Base-by-base conservation (phyloP, 2,329 filamentous ascomycete species). In the Sporothrix variecibatus region DNA sequence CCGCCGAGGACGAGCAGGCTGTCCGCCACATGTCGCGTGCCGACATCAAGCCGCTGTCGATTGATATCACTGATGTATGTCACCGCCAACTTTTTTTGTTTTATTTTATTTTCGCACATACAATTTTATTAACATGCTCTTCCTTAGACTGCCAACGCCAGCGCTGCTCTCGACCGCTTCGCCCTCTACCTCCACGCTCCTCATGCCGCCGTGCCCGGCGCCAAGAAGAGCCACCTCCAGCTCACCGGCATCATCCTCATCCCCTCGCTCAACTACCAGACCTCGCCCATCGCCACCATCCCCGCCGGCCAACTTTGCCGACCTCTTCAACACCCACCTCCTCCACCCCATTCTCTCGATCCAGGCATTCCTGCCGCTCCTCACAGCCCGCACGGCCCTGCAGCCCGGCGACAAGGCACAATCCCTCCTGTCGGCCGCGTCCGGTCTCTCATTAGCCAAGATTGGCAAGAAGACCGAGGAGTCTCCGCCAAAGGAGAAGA, bases 301-400 rank as follows among this genome's bases (percentile, higher is more conserved):
- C 75, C 90, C 93, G 7, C 91, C 94, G 0, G 93, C 93, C 40
- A 91, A 90, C 78, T 96, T 97, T 85, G 93, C 94, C 76, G 94
- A 98, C 80, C 92, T 94, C 46, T 90, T 98, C 81, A 97, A 98
- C 82, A 95, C 94, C 20, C 95, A 97, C 79, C 88, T 99, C 15
- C 88, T 98, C 72, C 93, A 94, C 74, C 95, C 95, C 1, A 94
- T 98, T 77, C 88, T 97, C 71, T 94, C 93, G 5, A 91, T 95
- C 53, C 95, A 98, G 83, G 89, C 93, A 72, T 96, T 98, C 84
- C 87, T 98, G n/a, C 93, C 93, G 0, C 89, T 95, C 40, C 87
- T 95, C 71, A 92, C 89, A 3, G 86, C 87, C 12, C 87, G 90
- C 72, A 87, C 92, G 72, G 83, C 83, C 71, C 84, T 86, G 77